These are phyloP conservation scores for Boletus insuetus DNA, from an alignment of 768 basidiomycete species.

Conservation along the genomic window DNA sequence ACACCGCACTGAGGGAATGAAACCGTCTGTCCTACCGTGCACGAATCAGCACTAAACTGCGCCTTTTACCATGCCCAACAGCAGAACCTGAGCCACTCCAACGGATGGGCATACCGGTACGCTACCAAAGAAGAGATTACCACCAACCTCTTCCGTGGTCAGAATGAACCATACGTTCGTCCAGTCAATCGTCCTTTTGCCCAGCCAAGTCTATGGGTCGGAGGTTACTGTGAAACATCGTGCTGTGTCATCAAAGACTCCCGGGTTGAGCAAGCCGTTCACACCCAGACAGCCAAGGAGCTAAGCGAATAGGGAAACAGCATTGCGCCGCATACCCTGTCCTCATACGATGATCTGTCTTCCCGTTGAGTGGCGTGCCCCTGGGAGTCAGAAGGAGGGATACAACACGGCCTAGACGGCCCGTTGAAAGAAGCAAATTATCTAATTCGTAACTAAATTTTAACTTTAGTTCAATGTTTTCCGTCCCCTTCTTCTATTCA, in stretches of 20 bases:
- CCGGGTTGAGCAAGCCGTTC: slow-evolving; percentile 2
- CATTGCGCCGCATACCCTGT: neutral
- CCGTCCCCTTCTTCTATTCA: slow-evolving; percentile 16
- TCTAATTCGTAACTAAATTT: slow-evolving; percentile 22
- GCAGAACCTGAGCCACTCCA: neutral
- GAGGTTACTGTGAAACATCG: neutral
- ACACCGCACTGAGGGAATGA: neutral
- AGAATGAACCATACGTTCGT: slow-evolving; percentile 11
- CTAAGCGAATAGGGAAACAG: neutral
- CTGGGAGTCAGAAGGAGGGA: neutral
- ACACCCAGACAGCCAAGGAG: neutral
- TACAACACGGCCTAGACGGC: neutral
- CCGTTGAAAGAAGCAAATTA: slow-evolving; percentile 20
- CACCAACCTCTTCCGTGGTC: slow-evolving; percentile 24
- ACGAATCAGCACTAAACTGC: slow-evolving; percentile 19
- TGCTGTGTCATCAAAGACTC: slow-evolving; percentile 8
- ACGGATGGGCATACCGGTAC: slow-evolving; percentile 31
- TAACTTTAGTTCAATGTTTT: slow-evolving; percentile 14
- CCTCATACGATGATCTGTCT: neutral
- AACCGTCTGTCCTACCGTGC: neutral
- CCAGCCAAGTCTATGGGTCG: neutral
- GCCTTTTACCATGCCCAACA: slow-evolving; percentile 15
- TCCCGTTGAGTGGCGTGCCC: neutral
- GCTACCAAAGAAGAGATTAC: slow-evolving; percentile 30
- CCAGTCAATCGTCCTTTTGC: neutral